phyloP scores from a whole-genome alignment of 139 green algal genomes.

The Tetradesmus obliquus region DNA sequence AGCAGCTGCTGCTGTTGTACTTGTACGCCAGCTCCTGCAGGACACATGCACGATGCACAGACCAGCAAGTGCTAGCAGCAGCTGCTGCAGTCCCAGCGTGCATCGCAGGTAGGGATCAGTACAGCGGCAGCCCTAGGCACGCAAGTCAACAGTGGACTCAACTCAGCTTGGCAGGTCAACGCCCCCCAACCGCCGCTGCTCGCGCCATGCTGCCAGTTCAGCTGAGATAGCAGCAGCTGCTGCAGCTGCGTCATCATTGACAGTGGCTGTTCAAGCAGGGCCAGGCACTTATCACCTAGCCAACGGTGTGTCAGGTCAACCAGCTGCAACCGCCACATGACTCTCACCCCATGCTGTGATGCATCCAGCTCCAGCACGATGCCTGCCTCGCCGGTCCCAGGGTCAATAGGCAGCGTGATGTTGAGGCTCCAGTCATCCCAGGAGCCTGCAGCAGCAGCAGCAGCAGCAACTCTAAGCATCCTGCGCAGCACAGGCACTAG shows the following conservation, averaged over 20 bases:
- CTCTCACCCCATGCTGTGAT: constrained; percentile 17
- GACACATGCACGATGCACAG: too few species aligned
- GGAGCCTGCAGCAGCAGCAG: constrained; percentile 14
- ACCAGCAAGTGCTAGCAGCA: too few species aligned
- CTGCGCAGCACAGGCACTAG: not conserved
- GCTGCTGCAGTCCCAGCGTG: too few species aligned
- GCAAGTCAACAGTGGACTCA: too few species aligned
- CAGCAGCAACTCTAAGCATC: not conserved
- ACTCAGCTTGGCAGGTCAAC: too few species aligned
- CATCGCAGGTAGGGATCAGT: too few species aligned
- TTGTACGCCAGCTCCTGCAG: constrained; percentile 10
- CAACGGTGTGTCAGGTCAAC: too few species aligned
- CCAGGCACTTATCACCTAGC: too few species aligned
- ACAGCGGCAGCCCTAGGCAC: too few species aligned
- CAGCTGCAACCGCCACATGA: not conserved
- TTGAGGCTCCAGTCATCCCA: constrained; percentile 32
- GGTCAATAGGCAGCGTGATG: constrained; percentile 17
- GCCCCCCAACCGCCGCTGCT: too few species aligned
- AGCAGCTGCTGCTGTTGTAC: too few species aligned
- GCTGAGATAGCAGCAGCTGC: not conserved
- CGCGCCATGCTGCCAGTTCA: not conserved
- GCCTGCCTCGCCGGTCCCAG: constrained; percentile 6
- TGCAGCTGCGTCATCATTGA: not conserved
- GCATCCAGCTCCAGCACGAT: constrained; percentile 38
- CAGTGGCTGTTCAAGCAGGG: too few species aligned